A percentile compares a stretch with the other conserved stretches of the same genome.
Conservation (phyloP, 2,329 filamentous ascomycete genomes). For the Pseudogymnoascus destructans region DNA sequence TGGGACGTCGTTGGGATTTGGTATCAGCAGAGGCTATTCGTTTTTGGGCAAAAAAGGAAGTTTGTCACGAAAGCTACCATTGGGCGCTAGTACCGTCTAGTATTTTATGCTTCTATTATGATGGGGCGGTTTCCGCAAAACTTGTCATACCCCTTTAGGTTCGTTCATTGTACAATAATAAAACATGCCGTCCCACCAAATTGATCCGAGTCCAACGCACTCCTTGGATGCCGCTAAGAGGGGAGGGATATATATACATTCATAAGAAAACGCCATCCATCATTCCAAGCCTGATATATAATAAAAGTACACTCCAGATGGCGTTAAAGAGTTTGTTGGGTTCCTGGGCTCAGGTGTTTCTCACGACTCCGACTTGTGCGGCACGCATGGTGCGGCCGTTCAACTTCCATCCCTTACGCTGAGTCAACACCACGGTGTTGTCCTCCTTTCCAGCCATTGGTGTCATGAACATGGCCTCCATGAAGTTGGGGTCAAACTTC, state of each 20-base stretch:
- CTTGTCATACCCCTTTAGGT: neutral
- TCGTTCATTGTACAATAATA: constrained; percentile 7
- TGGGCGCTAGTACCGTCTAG: neutral
- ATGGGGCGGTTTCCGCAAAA: neutral
- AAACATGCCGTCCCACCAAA: constrained; percentile 8
- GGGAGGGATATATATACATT: constrained; percentile 9
- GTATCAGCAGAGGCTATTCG: neutral
- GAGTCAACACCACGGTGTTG: constrained; percentile 78
- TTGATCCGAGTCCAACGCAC: constrained; percentile 9
- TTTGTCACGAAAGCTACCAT: constrained; percentile 1
- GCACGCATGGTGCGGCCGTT: constrained; percentile 83
- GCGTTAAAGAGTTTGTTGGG: constrained; percentile 1
- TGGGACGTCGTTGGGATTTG: neutral
- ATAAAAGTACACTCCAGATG: constrained; percentile 9
- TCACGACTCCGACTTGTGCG: constrained; percentile 92
- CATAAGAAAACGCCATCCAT: constrained; percentile 9
- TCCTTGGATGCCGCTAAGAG: constrained; percentile 9
- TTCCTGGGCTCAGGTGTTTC: constrained; percentile 40
- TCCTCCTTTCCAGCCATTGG: constrained; percentile 80
- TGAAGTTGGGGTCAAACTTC: constrained; percentile 91
- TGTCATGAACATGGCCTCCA: constrained; percentile 93
- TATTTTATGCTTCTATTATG: constrained; percentile 6
- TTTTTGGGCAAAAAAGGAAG: neutral
- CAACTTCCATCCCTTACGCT: constrained; percentile 90
- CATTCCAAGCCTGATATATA: constrained; percentile 4